Evolutionary conservation across 2,329 filamentous ascomycete species (phyloP), one percentile per base, ranked within the genome.

Genomic region (Penicillium decumbens): DNA sequence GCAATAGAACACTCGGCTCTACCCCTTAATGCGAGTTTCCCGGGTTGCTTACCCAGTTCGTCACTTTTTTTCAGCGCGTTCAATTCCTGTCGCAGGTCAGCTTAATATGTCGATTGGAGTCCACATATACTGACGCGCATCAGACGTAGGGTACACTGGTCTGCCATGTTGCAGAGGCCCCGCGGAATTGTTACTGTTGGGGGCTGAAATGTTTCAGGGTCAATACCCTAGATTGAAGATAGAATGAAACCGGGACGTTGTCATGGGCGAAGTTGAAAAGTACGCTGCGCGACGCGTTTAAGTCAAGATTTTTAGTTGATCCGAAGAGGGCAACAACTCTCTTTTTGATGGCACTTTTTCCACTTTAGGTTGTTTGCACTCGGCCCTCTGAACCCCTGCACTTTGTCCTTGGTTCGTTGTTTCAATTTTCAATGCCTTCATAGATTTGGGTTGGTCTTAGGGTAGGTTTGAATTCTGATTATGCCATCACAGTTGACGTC

Each of bases 61-160:
- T 43, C 56, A 29, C 49, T 45, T 8, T 40, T 45, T 13, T 52
- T 46, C 4, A 59, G 38, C 42, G 53, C 50, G 24, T 28, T 39
- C 37, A 59, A 32, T 37, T 59, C 57, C 57, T 59, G 32, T 40
- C 6, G 8, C 9, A 1, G 32, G 4, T 37, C 13, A 15, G 15
- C 7, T 18, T 5, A 39, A 30, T 13, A 6, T 6, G 20, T 15
- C 13, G 9, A 28, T 8, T 40, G 6, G 13, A 3, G 4, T 8
- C 28, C 10, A 8, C 12, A 15, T 41, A 18, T 3, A 47, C 55
- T 18, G 45, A 58, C 55, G 8, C 51, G 53, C 27, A 56, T 44
- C 25, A 59, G 30, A 13, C 57, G 57, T 15, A 59, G 38, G 29
- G 49, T 27, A 29, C 53, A 52, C 39, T 51, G 55, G 37, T 54